Percentiles rank a stretch among this genome's conserved stretches.
Conservation (phyloP, 2,329 filamentous ascomycete species). For the Diaporthe sp. region DNA sequence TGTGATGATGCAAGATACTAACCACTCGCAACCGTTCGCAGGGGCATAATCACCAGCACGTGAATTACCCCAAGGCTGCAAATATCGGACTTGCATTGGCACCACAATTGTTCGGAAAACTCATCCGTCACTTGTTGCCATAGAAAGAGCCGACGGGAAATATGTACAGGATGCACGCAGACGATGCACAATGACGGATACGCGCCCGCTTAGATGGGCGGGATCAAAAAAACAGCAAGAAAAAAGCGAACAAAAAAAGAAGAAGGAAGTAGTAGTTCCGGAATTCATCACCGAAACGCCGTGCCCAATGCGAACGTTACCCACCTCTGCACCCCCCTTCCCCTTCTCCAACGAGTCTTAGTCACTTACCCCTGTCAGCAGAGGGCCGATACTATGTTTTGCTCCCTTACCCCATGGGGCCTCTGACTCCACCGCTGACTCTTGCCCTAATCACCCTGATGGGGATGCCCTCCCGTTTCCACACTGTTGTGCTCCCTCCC, state of each 20-base stretch:
- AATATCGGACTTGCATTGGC: not conserved
- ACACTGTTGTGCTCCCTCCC: not conserved
- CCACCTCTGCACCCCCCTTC: conserved; percentile 11
- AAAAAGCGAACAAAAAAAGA: not conserved
- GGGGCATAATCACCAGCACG: not conserved
- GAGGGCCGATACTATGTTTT: conserved; percentile 2
- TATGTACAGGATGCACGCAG: conserved; percentile 7
- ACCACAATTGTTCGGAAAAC: not conserved
- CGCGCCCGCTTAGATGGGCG: not conserved
- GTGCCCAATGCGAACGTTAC: conserved; percentile 37
- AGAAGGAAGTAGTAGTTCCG: conserved; percentile 33
- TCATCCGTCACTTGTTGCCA: conserved; percentile 9
- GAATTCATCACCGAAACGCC: conserved; percentile 35
- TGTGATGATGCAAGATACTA: conserved; percentile 9
- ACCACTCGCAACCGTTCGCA: conserved; percentile 1
- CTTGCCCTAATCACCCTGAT: conserved; percentile 13
- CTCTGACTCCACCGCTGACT: conserved; percentile 31
- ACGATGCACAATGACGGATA: conserved; percentile 2
- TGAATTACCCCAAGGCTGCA: not conserved
- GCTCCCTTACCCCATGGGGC: conserved; percentile 22
- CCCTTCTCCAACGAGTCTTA: not conserved
- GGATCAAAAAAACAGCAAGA: not conserved
- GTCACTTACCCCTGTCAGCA: conserved; percentile 15
- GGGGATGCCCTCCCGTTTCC: conserved; percentile 21
- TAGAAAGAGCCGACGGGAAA: conserved; percentile 21